A percentile compares a stretch with the other conserved stretches of the same genome.
Evolutionary conservation across 345 rosid species (phyloP).

Genomic region (Euclidium syriacum): DNA sequence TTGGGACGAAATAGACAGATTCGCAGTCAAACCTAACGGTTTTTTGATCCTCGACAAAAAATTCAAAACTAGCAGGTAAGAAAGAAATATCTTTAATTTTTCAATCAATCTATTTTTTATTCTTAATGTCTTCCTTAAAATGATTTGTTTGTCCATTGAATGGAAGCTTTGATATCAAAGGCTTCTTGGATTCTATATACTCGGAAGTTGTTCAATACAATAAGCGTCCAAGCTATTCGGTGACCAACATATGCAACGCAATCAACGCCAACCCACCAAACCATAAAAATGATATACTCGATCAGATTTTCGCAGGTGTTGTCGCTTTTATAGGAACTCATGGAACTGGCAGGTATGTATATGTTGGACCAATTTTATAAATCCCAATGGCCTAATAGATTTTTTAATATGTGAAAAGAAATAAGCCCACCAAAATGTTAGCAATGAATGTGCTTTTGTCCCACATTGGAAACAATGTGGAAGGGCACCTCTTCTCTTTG

Average conservation of each 20-base stretch:
- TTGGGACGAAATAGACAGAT: conserved; percentile 48
- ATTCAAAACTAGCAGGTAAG: conserved; percentile 57
- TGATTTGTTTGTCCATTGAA: conserved; percentile 24
- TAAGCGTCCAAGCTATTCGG: conserved; percentile 20
- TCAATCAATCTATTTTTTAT: background rate
- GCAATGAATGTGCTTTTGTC: no score
- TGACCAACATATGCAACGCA: conserved; percentile 35
- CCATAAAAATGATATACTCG: conserved; percentile 23
- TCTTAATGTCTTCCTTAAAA: background rate
- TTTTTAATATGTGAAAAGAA: no score
- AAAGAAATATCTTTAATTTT: background rate
- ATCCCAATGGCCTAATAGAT: no score
- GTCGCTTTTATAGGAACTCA: conserved; percentile 15
- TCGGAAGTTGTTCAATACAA: conserved; percentile 43
- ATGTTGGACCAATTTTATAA: no score
- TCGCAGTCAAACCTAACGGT: conserved; percentile 47
- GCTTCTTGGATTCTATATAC: conserved; percentile 13
- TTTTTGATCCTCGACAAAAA: conserved; percentile 42
- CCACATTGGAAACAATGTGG: no score
- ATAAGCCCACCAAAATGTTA: no score
- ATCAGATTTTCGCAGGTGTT: conserved; percentile 33
- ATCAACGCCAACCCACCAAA: conserved; percentile 25
- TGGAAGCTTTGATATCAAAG: conserved; percentile 21
- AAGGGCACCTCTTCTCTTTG: no score
- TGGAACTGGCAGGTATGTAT: conserved; percentile 51